These are phyloP conservation scores for Zizania latifolia DNA, from an alignment of 176 grass and related monocot genomes.

Conservation along the genomic window DNA sequence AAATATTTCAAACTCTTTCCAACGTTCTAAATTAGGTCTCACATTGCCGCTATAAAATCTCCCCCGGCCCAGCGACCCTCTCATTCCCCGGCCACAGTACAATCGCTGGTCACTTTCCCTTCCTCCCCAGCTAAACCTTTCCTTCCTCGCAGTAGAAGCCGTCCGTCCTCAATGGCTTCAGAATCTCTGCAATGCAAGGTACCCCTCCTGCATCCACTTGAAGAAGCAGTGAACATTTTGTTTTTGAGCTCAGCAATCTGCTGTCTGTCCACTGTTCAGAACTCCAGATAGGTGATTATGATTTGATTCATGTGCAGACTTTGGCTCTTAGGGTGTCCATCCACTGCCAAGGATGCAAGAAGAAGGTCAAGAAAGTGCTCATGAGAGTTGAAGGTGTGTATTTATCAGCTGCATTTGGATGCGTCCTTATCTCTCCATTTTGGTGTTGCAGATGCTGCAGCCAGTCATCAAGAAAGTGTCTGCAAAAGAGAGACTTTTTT, in stretches of 20 bases:
- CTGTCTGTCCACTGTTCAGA: not conserved
- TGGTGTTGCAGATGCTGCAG: not conserved
- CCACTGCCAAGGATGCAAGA: constrained; percentile 55
- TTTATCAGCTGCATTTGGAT: not conserved
- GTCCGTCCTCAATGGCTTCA: constrained; percentile 2
- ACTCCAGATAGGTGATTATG: not conserved
- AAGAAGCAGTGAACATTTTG: too few species aligned
- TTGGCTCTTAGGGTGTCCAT: constrained; percentile 39
- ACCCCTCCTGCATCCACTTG: not conserved
- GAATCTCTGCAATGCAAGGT: constrained; percentile 33
- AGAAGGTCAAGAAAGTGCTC: constrained; percentile 48
- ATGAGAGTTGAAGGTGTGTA: constrained; percentile 37
- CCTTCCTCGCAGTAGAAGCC: not conserved
- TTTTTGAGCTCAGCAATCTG: not conserved
- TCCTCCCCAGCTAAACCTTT: not conserved
- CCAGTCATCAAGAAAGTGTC: not conserved
- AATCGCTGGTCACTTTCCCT: not conserved
- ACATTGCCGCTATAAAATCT: constrained; percentile 5
- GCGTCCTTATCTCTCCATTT: not conserved
- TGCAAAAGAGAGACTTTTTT: not conserved
- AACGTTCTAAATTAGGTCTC: not conserved
- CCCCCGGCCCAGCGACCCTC: not conserved
- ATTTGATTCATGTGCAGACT: constrained; percentile 15
- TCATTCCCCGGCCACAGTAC: not conserved
- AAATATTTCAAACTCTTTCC: not conserved